Evolutionary conservation across 306 rosid genomes (phyloP).

Genomic region (Cicer chorassanicum): DNA sequence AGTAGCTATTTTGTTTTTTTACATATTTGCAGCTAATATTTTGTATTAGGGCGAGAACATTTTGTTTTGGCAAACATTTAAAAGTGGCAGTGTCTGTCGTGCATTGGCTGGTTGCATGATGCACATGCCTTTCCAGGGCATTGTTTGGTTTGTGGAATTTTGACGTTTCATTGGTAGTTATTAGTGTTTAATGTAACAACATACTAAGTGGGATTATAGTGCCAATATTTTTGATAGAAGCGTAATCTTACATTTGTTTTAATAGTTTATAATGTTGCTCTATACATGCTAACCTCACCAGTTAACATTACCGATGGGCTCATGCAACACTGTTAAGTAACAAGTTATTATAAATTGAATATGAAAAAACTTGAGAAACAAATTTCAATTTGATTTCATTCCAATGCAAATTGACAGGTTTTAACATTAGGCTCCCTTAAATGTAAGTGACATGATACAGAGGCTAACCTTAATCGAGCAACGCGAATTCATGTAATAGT

Average conservation of each 20-base stretch:
- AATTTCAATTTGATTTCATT: too few species aligned
- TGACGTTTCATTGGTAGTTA: constrained; percentile 22
- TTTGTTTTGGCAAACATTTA: constrained; percentile 24
- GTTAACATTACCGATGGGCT: too few species aligned
- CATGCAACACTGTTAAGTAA: too few species aligned
- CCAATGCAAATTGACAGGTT: too few species aligned
- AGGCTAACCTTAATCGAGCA: too few species aligned
- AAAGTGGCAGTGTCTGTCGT: constrained; percentile 30
- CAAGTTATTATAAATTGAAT: too few species aligned
- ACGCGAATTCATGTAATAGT: too few species aligned
- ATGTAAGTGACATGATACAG: too few species aligned
- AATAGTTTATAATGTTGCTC: neutral
- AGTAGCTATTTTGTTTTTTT: constrained; percentile 21
- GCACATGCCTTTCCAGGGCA: constrained; percentile 36
- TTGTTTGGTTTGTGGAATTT: constrained; percentile 43
- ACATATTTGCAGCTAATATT: constrained; percentile 29
- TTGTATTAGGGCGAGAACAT: constrained; percentile 29
- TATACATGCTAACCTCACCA: too few species aligned
- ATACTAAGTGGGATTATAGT: constrained; percentile 10
- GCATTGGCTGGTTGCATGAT: constrained; percentile 43
- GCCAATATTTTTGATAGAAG: constrained; percentile 14
- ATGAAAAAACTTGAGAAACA: too few species aligned
- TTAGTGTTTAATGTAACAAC: constrained; percentile 21
- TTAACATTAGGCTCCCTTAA: too few species aligned
- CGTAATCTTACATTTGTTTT: neutral